Evolutionary conservation across 768 basidiomycete species (phyloP).

Genomic region (Rhodotorula taiwanensis): DNA sequence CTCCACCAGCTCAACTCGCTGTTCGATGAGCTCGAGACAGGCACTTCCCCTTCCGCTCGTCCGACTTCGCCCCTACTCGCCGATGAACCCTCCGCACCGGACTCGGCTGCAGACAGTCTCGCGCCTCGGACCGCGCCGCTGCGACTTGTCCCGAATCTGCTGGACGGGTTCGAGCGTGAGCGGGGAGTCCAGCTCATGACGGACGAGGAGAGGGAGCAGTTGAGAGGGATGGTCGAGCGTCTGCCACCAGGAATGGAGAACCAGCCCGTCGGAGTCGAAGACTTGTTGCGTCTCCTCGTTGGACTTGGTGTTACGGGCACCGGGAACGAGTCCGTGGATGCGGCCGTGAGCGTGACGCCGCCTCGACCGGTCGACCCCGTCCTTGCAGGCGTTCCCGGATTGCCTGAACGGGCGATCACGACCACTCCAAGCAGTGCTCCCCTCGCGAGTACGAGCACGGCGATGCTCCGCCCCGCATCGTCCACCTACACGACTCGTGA

Average conservation of each 20-base stretch:
- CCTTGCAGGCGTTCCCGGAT: background rate
- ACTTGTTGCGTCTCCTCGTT: slow-evolving; percentile 12
- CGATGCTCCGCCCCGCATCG: background rate
- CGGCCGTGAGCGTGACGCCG: background rate
- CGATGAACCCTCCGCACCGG: background rate
- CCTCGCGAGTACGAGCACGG: no score
- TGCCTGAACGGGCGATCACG: background rate
- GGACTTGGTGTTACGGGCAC: slow-evolving; percentile 10
- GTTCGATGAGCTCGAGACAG: slow-evolving; percentile 20
- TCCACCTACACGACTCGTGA: background rate
- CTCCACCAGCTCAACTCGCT: slow-evolving; percentile 19
- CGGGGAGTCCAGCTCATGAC: slow-evolving; percentile 24
- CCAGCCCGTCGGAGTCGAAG: slow-evolving; percentile 19
- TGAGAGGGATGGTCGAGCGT: background rate
- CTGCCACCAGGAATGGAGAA: background rate
- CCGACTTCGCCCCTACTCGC: slow-evolving; percentile 14
- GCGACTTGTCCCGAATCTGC: slow-evolving; percentile 10
- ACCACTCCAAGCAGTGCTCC: background rate
- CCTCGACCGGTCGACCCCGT: background rate
- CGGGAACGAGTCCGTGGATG: background rate
- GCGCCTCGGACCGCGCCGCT: slow-evolving; percentile 17
- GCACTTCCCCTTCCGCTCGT: background rate
- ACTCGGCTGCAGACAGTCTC: background rate
- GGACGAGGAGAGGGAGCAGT: background rate
- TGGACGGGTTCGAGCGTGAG: slow-evolving; percentile 18